Conservation (phyloP, 495 filamentous ascomycete genomes). For the Evernia prunastri region DNA sequence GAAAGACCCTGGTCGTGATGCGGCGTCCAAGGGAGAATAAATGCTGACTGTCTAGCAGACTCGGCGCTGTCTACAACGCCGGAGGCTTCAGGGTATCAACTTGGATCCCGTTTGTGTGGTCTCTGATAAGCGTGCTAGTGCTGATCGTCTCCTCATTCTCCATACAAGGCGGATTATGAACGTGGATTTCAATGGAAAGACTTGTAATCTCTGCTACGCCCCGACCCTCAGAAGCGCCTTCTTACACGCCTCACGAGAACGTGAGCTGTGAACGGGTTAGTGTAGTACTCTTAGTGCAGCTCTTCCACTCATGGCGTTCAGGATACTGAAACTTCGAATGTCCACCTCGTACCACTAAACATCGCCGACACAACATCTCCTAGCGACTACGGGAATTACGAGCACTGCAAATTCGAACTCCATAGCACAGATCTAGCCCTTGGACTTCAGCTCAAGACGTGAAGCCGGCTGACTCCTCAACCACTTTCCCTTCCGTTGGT, state of each 20-base stretch:
- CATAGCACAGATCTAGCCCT: not conserved
- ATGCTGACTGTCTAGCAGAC: constrained; percentile 42
- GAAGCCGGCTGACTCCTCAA: not conserved
- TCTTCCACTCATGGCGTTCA: not conserved
- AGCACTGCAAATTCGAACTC: not conserved
- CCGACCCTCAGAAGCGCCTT: not conserved
- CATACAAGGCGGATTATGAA: constrained; percentile 75
- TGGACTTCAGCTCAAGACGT: not conserved
- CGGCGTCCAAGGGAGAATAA: not conserved
- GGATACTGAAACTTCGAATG: not conserved
- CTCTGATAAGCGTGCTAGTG: constrained; percentile 82
- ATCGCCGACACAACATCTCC: not conserved
- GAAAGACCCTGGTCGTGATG: not conserved
- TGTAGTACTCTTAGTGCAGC: not conserved
- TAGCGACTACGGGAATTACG: not conserved
- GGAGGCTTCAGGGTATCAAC: constrained; percentile 93
- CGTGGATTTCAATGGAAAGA: not conserved
- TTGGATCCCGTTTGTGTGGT: constrained; percentile 95
- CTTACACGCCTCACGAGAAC: not conserved
- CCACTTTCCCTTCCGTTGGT: not conserved
- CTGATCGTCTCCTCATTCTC: constrained; percentile 89
- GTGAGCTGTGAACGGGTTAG: not conserved
- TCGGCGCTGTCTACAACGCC: constrained; percentile 80
- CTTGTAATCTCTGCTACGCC: not conserved
- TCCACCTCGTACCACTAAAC: not conserved